Evolutionary conservation across 495 filamentous ascomycete genomes (phyloP).

Genomic region (Penicillium cinerascens): DNA sequence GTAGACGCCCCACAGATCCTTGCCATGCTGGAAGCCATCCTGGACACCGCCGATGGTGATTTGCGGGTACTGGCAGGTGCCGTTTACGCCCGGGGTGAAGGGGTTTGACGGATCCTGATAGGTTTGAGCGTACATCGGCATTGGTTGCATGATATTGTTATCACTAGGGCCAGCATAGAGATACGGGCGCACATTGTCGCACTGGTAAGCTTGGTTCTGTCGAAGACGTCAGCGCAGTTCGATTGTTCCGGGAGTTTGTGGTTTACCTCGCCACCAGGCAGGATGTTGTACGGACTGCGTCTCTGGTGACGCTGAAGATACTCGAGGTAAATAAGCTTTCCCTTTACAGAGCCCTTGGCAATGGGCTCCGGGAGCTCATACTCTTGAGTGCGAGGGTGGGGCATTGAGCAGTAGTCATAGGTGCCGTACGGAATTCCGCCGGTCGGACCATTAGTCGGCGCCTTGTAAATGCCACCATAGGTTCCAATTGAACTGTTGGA

Average conservation of each 20-base stretch:
- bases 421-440: constrained; percentile 20
- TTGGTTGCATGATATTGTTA: constrained; percentile 20
- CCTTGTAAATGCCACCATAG: constrained; percentile 40
- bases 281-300: constrained; percentile 41
- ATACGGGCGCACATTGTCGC: constrained; percentile 38
- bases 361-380: constrained; percentile 32
- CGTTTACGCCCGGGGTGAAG: constrained; percentile 34
- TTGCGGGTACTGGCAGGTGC: constrained; percentile 43
- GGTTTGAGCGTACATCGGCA: constrained; percentile 39
- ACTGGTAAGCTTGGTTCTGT: constrained; percentile 42
- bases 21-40: constrained; percentile 42
- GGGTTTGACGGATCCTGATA: constrained; percentile 40
- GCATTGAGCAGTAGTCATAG: constrained; percentile 46
- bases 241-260: background rate
- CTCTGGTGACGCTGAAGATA: constrained; percentile 45
- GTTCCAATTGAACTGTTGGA: constrained; percentile 37
- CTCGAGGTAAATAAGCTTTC: constrained; percentile 36
- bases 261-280: constrained; percentile 40
- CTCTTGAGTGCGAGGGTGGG: constrained; percentile 38
- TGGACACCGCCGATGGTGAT: constrained; percentile 42
- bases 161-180: constrained; percentile 32
- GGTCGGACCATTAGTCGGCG: constrained; percentile 27
- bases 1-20: constrained; percentile 38
- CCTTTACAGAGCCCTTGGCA: constrained; percentile 25
- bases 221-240: background rate